Evolutionary conservation across 2,329 filamentous ascomycete species (phyloP).

Genomic region (Claviceps pusilla): DNA sequence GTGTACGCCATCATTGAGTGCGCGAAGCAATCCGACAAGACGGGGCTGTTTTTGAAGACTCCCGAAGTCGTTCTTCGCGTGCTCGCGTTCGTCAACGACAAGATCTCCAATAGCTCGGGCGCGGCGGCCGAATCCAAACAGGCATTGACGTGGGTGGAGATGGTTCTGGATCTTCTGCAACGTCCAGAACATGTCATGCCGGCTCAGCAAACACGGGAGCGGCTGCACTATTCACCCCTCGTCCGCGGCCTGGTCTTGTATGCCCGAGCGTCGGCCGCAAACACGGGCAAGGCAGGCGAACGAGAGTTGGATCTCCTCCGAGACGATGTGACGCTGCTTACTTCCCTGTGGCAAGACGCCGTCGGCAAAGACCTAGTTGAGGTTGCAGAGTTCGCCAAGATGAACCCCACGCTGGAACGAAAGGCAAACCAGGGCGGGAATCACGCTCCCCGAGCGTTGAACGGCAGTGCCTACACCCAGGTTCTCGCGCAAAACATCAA

Average conservation of each 20-base stretch:
- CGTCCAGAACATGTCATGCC: slow-evolving; percentile 22
- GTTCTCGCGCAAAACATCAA: slow-evolving; percentile 18
- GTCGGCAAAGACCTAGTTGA: slow-evolving; percentile 9
- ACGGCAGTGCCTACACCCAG: slow-evolving; percentile 14
- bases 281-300: slow-evolving; percentile 13
- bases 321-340: slow-evolving; percentile 16
- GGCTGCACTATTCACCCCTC: slow-evolving; percentile 13
- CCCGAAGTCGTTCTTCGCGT: slow-evolving; percentile 23
- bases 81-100: slow-evolving; percentile 17
- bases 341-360: slow-evolving; percentile 13
- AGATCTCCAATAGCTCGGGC: slow-evolving; percentile 25
- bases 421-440: background rate
- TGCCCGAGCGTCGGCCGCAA: slow-evolving; percentile 13
- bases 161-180: slow-evolving; percentile 35
- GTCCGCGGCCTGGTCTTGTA: slow-evolving; percentile 19
- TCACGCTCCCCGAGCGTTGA: slow-evolving; percentile 8
- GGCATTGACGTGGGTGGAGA: slow-evolving; percentile 30
- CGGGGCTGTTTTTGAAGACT: slow-evolving; percentile 27
- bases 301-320: slow-evolving; percentile 12
- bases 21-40: slow-evolving; percentile 30
- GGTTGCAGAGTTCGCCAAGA: slow-evolving; percentile 11
- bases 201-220: slow-evolving; percentile 7
- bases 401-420: slow-evolving; percentile 11
- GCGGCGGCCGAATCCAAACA: slow-evolving; percentile 21
- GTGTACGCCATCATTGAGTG: slow-evolving; percentile 35